A percentile compares a stretch with the other conserved stretches of the same genome.
phyloP scores from a whole-genome alignment of 1,139 yeast species.

The Zhuliangozyma parablackwelliae region DNA sequence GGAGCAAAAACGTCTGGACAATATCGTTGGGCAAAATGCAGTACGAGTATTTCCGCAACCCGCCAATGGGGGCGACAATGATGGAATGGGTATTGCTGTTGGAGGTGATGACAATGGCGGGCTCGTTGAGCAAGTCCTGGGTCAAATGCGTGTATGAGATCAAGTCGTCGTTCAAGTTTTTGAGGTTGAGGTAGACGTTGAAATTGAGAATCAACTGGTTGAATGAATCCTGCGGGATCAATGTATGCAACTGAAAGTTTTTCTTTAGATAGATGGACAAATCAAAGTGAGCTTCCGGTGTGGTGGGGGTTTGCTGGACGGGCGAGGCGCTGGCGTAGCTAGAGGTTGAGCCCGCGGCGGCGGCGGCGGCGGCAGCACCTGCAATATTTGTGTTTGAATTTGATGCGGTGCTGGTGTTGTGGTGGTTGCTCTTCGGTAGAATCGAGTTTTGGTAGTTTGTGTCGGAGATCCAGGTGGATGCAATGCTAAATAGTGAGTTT shows the following conservation, averaged over 20 bases:
- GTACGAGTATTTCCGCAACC: conserved; percentile 38
- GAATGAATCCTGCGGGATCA: conserved; percentile 34
- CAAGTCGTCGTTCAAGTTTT: conserved; percentile 11
- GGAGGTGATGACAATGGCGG: conserved; percentile 33
- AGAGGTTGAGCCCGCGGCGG: background rate
- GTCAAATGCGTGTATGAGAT: conserved; percentile 20
- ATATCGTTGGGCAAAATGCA: conserved; percentile 36
- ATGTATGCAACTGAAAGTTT: conserved; percentile 32
- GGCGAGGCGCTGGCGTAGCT: background rate
- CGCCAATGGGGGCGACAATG: conserved; percentile 37
- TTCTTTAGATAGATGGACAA: conserved; percentile 29
- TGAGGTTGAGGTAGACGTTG: conserved; percentile 32
- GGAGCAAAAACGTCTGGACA: conserved; percentile 21
- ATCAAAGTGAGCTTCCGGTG: conserved; percentile 24
- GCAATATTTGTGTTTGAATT: too few relatives aligned
- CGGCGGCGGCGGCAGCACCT: background rate
- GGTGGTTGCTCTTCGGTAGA: conserved; percentile 1
- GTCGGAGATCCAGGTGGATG: conserved; percentile 9
- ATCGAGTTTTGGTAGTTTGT: conserved; percentile 11
- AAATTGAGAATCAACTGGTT: conserved; percentile 35
- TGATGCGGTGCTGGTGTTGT: background rate
- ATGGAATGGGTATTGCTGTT: conserved; percentile 21
- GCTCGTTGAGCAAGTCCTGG: conserved; percentile 20
- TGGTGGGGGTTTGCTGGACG: conserved; percentile 11
- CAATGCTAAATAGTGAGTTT: conserved; percentile 10